Percentiles rank a stretch among this genome's conserved stretches.
phyloP scores from a whole-genome alignment of 139 green algal genomes.

The Astrephomene gubernaculifera region DNA sequence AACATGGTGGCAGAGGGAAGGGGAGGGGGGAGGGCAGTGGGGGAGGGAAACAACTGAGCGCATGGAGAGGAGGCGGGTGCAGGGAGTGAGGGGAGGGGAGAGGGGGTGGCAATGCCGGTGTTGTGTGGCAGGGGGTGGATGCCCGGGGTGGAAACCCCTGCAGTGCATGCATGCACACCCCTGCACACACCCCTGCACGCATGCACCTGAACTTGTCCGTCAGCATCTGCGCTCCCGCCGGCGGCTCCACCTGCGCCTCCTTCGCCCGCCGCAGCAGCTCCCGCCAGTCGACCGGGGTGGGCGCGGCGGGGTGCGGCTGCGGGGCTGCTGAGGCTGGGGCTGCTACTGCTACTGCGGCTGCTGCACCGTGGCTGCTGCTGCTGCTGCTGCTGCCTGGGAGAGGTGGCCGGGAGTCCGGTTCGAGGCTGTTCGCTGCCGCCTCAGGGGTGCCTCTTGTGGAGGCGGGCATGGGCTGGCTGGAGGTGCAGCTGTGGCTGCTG shows the following conservation, averaged over 20 bases:
- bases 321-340: background rate
- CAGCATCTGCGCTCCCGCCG: conserved; percentile 58
- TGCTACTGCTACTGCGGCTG: background rate
- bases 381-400: background rate
- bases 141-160: too few relatives aligned
- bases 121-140: too few relatives aligned
- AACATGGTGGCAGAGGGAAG: background rate
- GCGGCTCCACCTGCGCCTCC: background rate
- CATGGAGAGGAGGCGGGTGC: background rate
- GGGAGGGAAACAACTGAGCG: too few relatives aligned
- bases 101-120: too few relatives aligned
- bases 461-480: too few relatives aligned
- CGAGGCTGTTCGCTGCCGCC: too few relatives aligned
- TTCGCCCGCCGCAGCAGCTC: conserved; percentile 57
- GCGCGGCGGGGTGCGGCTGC: conserved; percentile 14
- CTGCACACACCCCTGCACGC: too few relatives aligned
- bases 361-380: background rate
- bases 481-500: too few relatives aligned
- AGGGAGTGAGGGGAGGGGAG: too few relatives aligned
- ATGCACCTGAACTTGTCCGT: conserved; percentile 75
- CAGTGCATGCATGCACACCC: too few relatives aligned
- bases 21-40: background rate
- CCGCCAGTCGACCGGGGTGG: conserved; percentile 62
- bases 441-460: too few relatives aligned
- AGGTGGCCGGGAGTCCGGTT: background rate